Base-by-base conservation (phyloP, 1,284 basidiomycete genomes). In the Phlebopus sp. region DNA sequence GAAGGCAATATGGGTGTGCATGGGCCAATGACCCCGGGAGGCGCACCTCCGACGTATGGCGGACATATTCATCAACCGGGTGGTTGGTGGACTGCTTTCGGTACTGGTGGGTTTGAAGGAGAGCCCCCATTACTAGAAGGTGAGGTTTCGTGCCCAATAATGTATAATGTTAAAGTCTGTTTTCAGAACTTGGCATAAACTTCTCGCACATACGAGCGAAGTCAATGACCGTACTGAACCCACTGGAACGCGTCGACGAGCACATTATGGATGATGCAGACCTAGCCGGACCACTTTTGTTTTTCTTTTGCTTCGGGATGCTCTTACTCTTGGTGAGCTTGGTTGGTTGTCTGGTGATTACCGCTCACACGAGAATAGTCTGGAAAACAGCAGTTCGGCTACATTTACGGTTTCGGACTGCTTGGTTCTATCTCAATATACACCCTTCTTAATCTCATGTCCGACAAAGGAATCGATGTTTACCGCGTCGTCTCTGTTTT, bases 191-290 rank as follows among this genome's bases (percentile, higher is more conserved):
- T 23, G 97, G 96, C 38, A 95, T 99, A 69, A 98, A 99, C 71
- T 94, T 98, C 59, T 82, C 85, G 34, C 97, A 99, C 69, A 97
- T 99, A 67, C 79, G 90, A 40, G 85, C 85, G 52, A 99, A 99
- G 74, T 91, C 93, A 13, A 72, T 96, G 69, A 93, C 97, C 0
- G 97, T 99, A 3, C 82, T 99, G 49, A 98, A 98, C 61, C 97
- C 97, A 1, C 72, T 98, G 23, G 81, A 84, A 54, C 77, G 77
- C 50, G 85, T 97, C 49, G 91, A 99, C 59, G 90, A 91, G 53
- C 89, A 84, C 59, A 97, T 99, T 59, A 99, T 99, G 97, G 97
- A 99, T 69, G 97, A 99, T 63, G 94, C 96, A 35, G 97, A 99
- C 70, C 78, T 99, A 23, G 95, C 96, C 8, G 97, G 97, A 0